phyloP scores from a whole-genome alignment of 164 flowering plant species.

The Kingdonia uniflora region DNA sequence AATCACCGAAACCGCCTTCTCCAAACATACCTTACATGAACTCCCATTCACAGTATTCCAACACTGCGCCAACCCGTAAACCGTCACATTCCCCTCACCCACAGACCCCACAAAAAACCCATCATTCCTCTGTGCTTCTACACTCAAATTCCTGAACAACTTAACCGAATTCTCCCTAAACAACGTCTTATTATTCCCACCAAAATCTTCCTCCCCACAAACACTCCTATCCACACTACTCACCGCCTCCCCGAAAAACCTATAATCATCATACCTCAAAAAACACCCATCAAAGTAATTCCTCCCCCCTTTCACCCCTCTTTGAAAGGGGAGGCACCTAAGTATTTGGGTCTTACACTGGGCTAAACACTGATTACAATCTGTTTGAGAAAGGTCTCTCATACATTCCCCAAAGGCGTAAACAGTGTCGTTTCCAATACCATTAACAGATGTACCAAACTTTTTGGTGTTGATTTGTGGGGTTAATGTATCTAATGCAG shows the following conservation, averaged over 20 bases:
- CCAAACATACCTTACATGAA: slow-evolving; percentile 42
- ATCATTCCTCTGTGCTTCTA: slow-evolving; percentile 29
- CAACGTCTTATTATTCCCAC: slow-evolving; percentile 13
- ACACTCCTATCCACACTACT: slow-evolving; percentile 26
- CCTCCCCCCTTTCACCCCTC: slow-evolving; percentile 36
- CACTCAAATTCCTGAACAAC: slow-evolving; percentile 42
- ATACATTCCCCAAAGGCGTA: slow-evolving; percentile 63
- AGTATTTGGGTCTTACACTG: slow-evolving; percentile 42
- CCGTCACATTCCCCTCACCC: slow-evolving; percentile 27
- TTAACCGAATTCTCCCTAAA: slow-evolving; percentile 19
- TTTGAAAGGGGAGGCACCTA: slow-evolving; percentile 59
- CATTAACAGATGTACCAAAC: slow-evolving; percentile 27
- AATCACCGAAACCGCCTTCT: slow-evolving; percentile 23
- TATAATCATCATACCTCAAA: slow-evolving; percentile 57
- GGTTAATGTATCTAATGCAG: slow-evolving; percentile 34
- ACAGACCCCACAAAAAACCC: slow-evolving; percentile 45
- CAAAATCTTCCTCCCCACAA: slow-evolving; percentile 23
- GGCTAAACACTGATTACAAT: slow-evolving; percentile 63
- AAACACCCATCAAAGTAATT: slow-evolving; percentile 67
- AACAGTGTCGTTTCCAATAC: slow-evolving; percentile 40
- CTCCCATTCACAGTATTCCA: slow-evolving; percentile 41
- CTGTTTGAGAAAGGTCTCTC: slow-evolving; percentile 41
- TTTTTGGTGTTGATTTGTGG: slow-evolving; percentile 24
- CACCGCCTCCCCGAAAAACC: slow-evolving; percentile 36
- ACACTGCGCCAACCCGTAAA: slow-evolving; percentile 75